Evolutionary conservation across 176 grass and related monocot genomes (phyloP).

Genomic region (Hsuehochloa calcarea): DNA sequence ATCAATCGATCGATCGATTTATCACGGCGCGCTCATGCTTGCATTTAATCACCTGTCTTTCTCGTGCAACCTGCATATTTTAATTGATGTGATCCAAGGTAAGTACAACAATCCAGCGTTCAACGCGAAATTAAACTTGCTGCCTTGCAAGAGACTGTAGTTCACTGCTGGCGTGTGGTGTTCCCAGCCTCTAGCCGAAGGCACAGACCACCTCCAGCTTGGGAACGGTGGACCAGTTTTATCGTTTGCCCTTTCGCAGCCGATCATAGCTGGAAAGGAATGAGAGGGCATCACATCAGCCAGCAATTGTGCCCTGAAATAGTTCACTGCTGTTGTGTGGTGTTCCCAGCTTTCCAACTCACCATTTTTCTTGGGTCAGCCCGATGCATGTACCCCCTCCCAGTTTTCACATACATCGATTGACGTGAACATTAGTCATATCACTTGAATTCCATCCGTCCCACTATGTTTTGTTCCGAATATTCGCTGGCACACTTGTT

Average conservation of each 20-base stretch:
- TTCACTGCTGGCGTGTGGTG: no score
- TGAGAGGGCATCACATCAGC: neutral
- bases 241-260: neutral
- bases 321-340: neutral
- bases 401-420: neutral
- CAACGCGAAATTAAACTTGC: no score
- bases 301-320: neutral
- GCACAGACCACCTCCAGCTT: neutral
- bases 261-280: neutral
- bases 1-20: no score
- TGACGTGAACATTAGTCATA: neutral
- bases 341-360: conserved; percentile 16
- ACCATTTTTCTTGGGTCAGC: neutral
- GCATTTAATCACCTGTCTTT: no score
- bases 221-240: neutral
- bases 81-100: no score
- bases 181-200: no score
- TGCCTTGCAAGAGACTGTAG: no score
- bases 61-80: no score
- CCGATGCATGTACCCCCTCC: neutral
- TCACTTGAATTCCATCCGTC: neutral
- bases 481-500: no score
- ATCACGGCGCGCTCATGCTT: no score
- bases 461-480: neutral
- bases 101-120: no score